Evolutionary conservation across 2,329 filamentous ascomycete genomes (phyloP).

Genomic region (Pseudopithomyces maydicus): DNA sequence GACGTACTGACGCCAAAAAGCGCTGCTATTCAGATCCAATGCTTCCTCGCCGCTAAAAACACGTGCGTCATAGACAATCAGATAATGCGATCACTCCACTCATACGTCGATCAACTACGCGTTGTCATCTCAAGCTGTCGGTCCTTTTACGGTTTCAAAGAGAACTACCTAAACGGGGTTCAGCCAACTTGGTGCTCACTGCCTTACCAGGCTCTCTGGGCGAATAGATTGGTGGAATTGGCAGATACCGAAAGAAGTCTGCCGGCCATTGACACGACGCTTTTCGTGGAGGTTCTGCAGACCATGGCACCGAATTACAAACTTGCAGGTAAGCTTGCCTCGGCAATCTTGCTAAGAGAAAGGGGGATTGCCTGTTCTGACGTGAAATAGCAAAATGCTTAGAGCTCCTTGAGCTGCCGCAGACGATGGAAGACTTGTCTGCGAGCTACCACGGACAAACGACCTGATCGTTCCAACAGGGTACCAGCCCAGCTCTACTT

Average conservation of each 20-base stretch:
- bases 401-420: constrained; percentile 3
- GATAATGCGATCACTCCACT: constrained; percentile 4
- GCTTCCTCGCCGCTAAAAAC: constrained; percentile 10
- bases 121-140: constrained; percentile 8
- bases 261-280: constrained; percentile 4
- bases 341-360: neutral
- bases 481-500: too few species aligned
- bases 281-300: constrained; percentile 9
- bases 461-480: too few species aligned
- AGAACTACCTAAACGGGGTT: constrained; percentile 16
- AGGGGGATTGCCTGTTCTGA: too few species aligned
- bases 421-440: neutral
- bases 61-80: constrained; percentile 1
- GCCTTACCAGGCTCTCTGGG: constrained; percentile 8
- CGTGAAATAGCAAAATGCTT: constrained; percentile 4
- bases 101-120: constrained; percentile 9
- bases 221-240: constrained; percentile 8
- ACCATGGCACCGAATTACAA: constrained; percentile 12
- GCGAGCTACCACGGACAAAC: too few species aligned
- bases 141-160: constrained; percentile 14
- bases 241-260: neutral
- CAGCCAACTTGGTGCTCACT: constrained; percentile 18
- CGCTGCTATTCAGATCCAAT: constrained; percentile 20
- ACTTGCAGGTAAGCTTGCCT: constrained; percentile 12
- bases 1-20: neutral